Base-by-base conservation (phyloP, 2,329 filamentous ascomycete species). In the Paramyrothecium sp. region DNA sequence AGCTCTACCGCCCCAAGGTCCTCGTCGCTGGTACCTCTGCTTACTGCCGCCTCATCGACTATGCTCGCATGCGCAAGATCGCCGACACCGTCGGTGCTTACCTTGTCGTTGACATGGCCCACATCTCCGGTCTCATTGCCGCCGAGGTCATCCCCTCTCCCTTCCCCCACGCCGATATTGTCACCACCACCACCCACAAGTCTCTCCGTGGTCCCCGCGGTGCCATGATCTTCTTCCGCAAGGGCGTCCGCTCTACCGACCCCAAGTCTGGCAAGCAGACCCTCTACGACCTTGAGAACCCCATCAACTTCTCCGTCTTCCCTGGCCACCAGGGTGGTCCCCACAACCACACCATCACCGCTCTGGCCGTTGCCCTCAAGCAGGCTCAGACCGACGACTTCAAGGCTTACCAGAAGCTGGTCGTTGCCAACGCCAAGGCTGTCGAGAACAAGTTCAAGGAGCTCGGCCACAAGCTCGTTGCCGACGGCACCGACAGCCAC, bases 191-290 rank as follows among this genome's bases (percentile, higher is more conserved):
- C 61, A 99, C 95, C 51, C 95, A 99, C 88, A 99, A 99, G 86
- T 97, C 93, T 56, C 90, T 99, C 67, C 92, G 95, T 78, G 95
- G 95, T 59, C 95, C 95, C 59, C 92, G 95, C 75, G 95, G 95
- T 71, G 95, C 95, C 73, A 99, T 99, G 95, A 99, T 99, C 81
- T 99, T 99, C 87, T 99, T 93, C 88, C 91, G 95, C 78, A 97
- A 96, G 83, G 95, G 95, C 62, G 89, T 97, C 60, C 90, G 94
- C 71, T 92, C 89, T 70, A 89, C 89, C 55, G 91, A 98, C 73
- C 81, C 90, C 77, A 97, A 97, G 85, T 88, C 90, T 60, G 92
- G 92, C 70, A 94, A 97, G 80, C 86, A 94, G 81, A 89, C 84
- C 54, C 81, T 93, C 69, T 99, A 97, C 75, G 92, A 99, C 71